Evolutionary conservation across 768 basidiomycete genomes (phyloP).

Genomic region (Boletus huronensis): DNA sequence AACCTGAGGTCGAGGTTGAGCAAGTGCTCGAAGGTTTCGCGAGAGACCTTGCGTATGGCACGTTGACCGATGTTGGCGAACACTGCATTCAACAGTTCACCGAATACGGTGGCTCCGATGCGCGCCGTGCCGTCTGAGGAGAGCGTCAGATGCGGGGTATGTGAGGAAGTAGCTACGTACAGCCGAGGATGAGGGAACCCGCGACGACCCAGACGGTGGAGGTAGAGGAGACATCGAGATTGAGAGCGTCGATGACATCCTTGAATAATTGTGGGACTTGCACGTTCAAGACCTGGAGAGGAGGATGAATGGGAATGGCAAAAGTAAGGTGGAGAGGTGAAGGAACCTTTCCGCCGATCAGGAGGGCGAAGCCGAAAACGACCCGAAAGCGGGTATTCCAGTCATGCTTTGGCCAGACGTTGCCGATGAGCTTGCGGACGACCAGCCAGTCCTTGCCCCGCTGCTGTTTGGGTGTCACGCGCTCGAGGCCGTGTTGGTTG

Average conservation of each 20-base stretch:
- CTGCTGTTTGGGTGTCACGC: conserved; percentile 42
- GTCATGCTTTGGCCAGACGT: conserved; percentile 91
- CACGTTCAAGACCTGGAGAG: conserved; percentile 80
- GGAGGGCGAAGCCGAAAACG: conserved; percentile 71
- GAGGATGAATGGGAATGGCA: background rate
- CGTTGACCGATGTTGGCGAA: conserved; percentile 95
- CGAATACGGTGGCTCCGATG: conserved; percentile 84
- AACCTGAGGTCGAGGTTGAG: conserved; percentile 89
- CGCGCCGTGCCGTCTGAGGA: conserved; percentile 82
- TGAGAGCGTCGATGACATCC: conserved; percentile 82
- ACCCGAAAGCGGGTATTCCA: conserved; percentile 82
- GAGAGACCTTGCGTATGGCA: conserved; percentile 90
- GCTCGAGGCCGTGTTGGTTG: conserved; percentile 9
- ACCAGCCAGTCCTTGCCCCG: conserved; percentile 84
- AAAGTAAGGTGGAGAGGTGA: background rate
- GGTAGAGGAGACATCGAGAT: conserved; percentile 68
- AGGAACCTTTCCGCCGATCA: conserved; percentile 82
- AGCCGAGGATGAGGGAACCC: conserved; percentile 87
- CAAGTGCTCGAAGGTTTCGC: conserved; percentile 94
- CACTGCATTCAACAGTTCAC: conserved; percentile 90
- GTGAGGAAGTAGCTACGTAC: conserved; percentile 46
- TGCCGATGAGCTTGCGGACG: conserved; percentile 72
- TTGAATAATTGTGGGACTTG: conserved; percentile 99
- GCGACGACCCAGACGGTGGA: conserved; percentile 89
- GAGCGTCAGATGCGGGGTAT: background rate